Base-by-base conservation (phyloP, 495 filamentous ascomycete genomes). In the Podospora australis region DNA sequence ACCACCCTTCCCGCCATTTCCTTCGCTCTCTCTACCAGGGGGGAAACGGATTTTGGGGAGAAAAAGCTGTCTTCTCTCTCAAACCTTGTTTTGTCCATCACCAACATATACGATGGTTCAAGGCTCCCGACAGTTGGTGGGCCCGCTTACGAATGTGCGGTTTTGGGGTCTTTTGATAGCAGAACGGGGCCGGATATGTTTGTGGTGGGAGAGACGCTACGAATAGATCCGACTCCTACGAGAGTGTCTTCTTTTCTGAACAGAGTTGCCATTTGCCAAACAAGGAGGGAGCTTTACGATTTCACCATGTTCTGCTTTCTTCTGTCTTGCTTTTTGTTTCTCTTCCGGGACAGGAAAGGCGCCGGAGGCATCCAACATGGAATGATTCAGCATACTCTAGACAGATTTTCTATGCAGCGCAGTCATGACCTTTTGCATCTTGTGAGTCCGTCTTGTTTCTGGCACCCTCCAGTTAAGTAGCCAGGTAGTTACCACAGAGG, bases 31-130 rank as follows among this genome's bases (percentile, higher is more conserved):
- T 20, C n/a, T n/a, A 30, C n/a, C n/a, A n/a, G 13, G 7, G 21
- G n/a, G 24, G 44, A 39, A 52, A 52, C 42, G 22, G 21, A 45
- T 42, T 23, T 25, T 22, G 20, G 39, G 57, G 48, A 58, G 60
- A 58, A 66, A 64, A 70, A 70, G 62, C 75, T 79, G 75, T 79
- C 75, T 79, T 79, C 76, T 78, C 76, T 79, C 76, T 79, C 75
- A 74, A 77, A 71, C 66, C 62, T 52, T 34, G 45, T 29, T 22
- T n/a, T 25, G 16, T 14, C 14, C 24, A 11, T 28, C 14, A 22
- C 17, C 29, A 28, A 38, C 14, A 23, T 26, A 35, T 35, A 16
- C 7, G 9, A 17, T 9, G 29, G 49, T 55, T 8, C 32, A 17
- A 36, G 65, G 67, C 71, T 70, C 71, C 59, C 71, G 71, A 74